Conservation (phyloP, 2,329 filamentous ascomycete genomes). For the Epichloe sibirici region DNA sequence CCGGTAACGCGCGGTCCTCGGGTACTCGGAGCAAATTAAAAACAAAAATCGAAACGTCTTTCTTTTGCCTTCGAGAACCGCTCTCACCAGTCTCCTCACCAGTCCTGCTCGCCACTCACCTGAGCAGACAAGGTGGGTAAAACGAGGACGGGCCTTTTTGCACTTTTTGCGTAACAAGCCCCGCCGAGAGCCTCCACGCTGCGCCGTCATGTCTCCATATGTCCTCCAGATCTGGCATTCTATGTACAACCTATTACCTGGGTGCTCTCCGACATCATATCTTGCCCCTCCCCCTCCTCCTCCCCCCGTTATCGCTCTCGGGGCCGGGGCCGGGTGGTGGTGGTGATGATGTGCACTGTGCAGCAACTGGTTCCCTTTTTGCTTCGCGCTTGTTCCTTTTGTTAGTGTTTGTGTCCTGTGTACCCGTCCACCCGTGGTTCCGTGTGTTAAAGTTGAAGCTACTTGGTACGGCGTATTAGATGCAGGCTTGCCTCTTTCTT, state of each 20-base stretch:
- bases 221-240: neutral
- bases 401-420: neutral
- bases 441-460: neutral
- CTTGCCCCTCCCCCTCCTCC: neutral
- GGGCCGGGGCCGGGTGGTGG: neutral
- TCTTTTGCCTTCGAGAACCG: neutral
- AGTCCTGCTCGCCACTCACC: neutral
- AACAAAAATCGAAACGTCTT: neutral
- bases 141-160: neutral
- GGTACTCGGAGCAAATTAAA: neutral
- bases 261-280: neutral
- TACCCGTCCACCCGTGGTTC: neutral
- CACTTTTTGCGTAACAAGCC: neutral
- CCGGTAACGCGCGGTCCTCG: neutral
- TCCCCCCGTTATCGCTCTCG: slow-evolving; percentile 6
- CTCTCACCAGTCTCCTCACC: neutral
- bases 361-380: neutral
- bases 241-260: neutral
- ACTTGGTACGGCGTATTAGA: neutral
- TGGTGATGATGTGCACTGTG: neutral
- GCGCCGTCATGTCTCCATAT: slow-evolving; percentile 1
- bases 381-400: neutral
- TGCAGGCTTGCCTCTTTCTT: neutral
- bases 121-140: neutral
- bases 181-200: neutral